phyloP scores from a whole-genome alignment of 441 rosid genomes.

The Aquilaria agallochum region DNA sequence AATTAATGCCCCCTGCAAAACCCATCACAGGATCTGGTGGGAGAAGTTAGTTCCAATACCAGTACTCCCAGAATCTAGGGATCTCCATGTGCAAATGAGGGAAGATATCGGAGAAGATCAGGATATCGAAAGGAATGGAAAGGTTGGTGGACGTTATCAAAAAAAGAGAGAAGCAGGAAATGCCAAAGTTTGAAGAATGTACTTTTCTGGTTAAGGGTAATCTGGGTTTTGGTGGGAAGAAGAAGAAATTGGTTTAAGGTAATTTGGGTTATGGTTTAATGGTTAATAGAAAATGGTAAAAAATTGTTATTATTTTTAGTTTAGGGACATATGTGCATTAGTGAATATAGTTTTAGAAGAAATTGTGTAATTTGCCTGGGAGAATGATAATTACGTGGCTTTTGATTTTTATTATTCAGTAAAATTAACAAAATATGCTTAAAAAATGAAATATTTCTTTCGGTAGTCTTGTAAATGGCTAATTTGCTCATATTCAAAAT shows the following conservation, averaged over 20 bases:
- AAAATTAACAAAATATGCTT: too few relatives aligned
- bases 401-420: too few relatives aligned
- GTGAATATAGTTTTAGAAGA: too few relatives aligned
- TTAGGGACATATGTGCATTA: too few relatives aligned
- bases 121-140: constrained; percentile 75
- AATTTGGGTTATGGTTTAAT: constrained; percentile 13
- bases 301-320: too few relatives aligned
- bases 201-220: constrained; percentile 61
- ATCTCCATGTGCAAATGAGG: constrained; percentile 86
- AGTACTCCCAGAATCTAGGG: constrained; percentile 57
- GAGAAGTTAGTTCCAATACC: constrained; percentile 71
- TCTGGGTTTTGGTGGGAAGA: constrained; percentile 14
- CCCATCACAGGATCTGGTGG: constrained; percentile 21
- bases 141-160: constrained; percentile 66
- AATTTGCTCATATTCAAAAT: too few relatives aligned
- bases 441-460: too few relatives aligned
- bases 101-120: constrained; percentile 59
- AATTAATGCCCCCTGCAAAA: constrained; percentile 16
- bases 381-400: too few relatives aligned
- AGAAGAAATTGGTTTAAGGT: constrained; percentile 34
- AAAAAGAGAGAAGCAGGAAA: constrained; percentile 63
- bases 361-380: too few relatives aligned
- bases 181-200: constrained; percentile 63
- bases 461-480: too few relatives aligned
- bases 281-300: too few relatives aligned